Evolutionary conservation across 768 basidiomycete species (phyloP).

Genomic region (Dictyophora rubrovolvata): DNA sequence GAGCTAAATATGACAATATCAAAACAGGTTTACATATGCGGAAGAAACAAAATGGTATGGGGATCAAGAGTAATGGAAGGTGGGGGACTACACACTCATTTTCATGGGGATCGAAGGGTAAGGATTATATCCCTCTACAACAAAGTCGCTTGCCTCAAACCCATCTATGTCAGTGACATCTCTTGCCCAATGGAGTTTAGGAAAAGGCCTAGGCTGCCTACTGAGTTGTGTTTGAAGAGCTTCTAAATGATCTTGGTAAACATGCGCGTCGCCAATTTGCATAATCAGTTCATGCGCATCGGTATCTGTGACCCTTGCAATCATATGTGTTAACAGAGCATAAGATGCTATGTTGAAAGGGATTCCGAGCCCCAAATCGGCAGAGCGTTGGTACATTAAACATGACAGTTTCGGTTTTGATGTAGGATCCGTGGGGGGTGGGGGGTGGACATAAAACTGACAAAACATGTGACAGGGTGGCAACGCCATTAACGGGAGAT

Average conservation of each 20-base stretch:
- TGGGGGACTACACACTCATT: constrained; percentile 66
- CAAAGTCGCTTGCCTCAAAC: constrained; percentile 70
- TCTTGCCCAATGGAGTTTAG: constrained; percentile 65
- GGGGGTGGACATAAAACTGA: constrained; percentile 96
- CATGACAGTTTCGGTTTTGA: constrained; percentile 74
- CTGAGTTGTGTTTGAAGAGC: constrained; percentile 76
- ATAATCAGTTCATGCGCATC: constrained; percentile 85
- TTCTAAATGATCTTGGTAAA: constrained; percentile 85
- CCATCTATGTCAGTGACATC: constrained; percentile 67
- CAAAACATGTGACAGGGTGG: constrained; percentile 99
- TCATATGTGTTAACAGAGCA: constrained; percentile 93
- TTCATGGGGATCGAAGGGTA: constrained; percentile 85
- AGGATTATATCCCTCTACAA: constrained; percentile 79
- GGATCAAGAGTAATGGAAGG: not conserved
- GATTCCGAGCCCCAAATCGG: constrained; percentile 92
- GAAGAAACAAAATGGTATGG: not conserved
- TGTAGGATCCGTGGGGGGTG: constrained; percentile 36
- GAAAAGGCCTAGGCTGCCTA: constrained; percentile 73
- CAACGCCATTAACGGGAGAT: constrained; percentile 89
- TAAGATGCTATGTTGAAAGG: constrained; percentile 99
- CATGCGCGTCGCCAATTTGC: constrained; percentile 96
- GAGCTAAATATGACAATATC: too few relatives aligned
- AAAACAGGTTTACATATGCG: too few relatives aligned
- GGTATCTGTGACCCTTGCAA: constrained; percentile 84
- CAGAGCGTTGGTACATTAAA: constrained; percentile 96